phyloP scores from a whole-genome alignment of 495 filamentous ascomycete species.

The Talaromyces ruber region DNA sequence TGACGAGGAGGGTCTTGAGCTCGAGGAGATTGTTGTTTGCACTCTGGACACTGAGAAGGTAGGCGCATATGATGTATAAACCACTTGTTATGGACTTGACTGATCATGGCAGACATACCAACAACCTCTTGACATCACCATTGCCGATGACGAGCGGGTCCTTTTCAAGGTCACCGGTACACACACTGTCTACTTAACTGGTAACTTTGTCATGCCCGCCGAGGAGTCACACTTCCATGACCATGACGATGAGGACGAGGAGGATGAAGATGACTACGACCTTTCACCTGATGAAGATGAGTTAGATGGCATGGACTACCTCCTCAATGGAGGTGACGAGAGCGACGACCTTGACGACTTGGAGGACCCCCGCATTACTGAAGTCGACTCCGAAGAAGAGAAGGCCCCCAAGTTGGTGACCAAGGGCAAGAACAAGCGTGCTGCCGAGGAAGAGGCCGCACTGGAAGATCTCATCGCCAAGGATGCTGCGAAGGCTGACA shows the following conservation, averaged over 20 bases:
- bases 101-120: conserved; percentile 65
- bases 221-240: conserved; percentile 39
- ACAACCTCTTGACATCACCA: conserved; percentile 86
- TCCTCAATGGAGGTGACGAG: conserved; percentile 60
- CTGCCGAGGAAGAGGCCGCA: conserved; percentile 54
- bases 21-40: conserved; percentile 88
- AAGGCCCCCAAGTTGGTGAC: conserved; percentile 69
- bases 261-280: conserved; percentile 71
- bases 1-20: conserved; percentile 56
- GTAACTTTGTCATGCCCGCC: conserved; percentile 78
- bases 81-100: neutral
- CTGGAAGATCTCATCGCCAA: conserved; percentile 75
- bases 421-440: conserved; percentile 83
- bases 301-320: conserved; percentile 42
- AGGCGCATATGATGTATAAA: conserved; percentile 14
- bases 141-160: conserved; percentile 75
- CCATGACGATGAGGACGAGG: conserved; percentile 55
- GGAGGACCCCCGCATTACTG: conserved; percentile 71
- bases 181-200: conserved; percentile 83
- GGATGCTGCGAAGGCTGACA: conserved; percentile 55
- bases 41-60: conserved; percentile 83
- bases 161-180: conserved; percentile 90
- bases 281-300: conserved; percentile 75
- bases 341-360: conserved; percentile 79
- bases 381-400: conserved; percentile 74